A percentile compares a stretch with the other conserved stretches of the same genome.
phyloP scores from a whole-genome alignment of 2,329 filamentous ascomycete species.

The Epichloe hybrida region DNA sequence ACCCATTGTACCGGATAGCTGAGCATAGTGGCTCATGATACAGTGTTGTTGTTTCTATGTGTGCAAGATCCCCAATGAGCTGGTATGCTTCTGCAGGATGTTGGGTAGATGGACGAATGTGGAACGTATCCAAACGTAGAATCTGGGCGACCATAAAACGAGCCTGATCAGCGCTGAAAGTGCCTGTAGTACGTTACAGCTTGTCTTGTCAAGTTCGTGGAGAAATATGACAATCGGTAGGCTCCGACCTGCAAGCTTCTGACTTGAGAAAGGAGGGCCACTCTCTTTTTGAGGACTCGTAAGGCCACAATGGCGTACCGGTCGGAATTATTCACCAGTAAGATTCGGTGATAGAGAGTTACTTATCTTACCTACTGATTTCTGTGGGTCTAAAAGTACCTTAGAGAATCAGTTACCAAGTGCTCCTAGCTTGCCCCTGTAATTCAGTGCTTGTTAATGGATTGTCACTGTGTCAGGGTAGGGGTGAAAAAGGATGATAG shows the following conservation, averaged over 20 bases:
- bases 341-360: too few species aligned
- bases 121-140: neutral
- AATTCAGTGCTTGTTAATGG: too few species aligned
- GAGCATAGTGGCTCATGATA: conserved; percentile 5
- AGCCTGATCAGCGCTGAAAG: neutral
- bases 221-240: neutral
- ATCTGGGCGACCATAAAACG: neutral
- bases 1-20: neutral
- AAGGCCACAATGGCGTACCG: too few species aligned
- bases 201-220: neutral
- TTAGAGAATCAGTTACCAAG: too few species aligned
- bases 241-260: neutral
- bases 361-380: too few species aligned
- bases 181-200: neutral
- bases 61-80: neutral
- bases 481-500: too few species aligned
- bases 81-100: neutral
- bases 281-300: neutral
- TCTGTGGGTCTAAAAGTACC: too few species aligned
- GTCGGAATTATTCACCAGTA: too few species aligned
- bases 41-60: neutral
- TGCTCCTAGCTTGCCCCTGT: too few species aligned
- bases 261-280: neutral
- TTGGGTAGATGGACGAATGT: neutral
- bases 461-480: too few species aligned